Evolutionary conservation across 805 yeast species (phyloP).

Genomic region (Nakazawaea wickerhamii): DNA sequence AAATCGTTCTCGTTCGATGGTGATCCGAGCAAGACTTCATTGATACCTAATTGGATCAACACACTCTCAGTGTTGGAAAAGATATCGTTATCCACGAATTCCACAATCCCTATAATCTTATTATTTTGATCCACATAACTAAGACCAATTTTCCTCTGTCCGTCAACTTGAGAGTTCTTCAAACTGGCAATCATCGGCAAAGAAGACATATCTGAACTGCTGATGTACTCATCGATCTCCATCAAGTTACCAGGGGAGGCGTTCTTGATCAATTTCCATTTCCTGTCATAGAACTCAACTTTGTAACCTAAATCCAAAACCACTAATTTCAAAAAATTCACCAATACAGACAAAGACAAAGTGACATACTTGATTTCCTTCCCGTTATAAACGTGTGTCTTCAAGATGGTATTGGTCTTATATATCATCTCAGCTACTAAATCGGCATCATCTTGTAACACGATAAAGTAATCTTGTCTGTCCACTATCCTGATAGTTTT

Average conservation of each 20-base stretch:
- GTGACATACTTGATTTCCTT: slow-evolving; percentile 56
- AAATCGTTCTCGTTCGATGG: slow-evolving; percentile 40
- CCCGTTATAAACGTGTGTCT: slow-evolving; percentile 34
- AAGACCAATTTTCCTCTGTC: slow-evolving; percentile 61
- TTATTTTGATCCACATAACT: slow-evolving; percentile 73
- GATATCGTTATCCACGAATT: slow-evolving; percentile 82
- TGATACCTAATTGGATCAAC: slow-evolving; percentile 82
- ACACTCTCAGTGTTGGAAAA: slow-evolving; percentile 83
- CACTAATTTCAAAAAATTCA: slow-evolving; percentile 57
- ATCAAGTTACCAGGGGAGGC: slow-evolving; percentile 93
- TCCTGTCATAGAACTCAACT: slow-evolving; percentile 71
- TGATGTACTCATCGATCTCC: slow-evolving; percentile 66
- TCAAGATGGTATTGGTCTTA: slow-evolving; percentile 77
- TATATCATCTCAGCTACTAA: slow-evolving; percentile 80
- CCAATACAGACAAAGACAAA: slow-evolving; percentile 68
- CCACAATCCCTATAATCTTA: slow-evolving; percentile 62
- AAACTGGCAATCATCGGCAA: slow-evolving; percentile 52
- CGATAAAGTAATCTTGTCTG: slow-evolving; percentile 75
- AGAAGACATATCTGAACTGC: slow-evolving; percentile 34
- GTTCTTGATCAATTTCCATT: slow-evolving; percentile 49
- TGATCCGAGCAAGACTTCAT: slow-evolving; percentile 58
- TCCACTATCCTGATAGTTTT: slow-evolving; percentile 70
- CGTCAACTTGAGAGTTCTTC: slow-evolving; percentile 36
- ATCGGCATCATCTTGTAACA: slow-evolving; percentile 68
- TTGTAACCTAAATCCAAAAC: slow-evolving; percentile 69